phyloP scores from a whole-genome alignment of 2,329 filamentous ascomycete species.

The Calonectria pseudoturangicola region DNA sequence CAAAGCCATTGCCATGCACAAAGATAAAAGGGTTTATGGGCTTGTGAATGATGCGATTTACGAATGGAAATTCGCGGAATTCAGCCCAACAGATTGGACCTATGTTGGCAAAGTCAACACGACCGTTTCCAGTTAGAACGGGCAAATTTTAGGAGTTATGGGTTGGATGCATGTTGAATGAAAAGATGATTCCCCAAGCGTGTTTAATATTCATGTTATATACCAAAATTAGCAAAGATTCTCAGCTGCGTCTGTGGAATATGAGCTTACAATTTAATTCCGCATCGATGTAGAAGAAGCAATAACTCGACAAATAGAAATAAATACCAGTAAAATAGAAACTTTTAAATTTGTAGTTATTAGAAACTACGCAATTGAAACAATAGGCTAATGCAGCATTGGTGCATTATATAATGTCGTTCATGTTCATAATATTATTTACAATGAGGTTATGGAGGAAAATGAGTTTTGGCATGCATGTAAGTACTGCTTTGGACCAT shows the following conservation, averaged over 20 bases:
- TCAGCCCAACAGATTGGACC: constrained; percentile 12
- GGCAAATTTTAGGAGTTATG: neutral
- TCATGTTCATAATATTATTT: no score
- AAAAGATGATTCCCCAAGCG: neutral
- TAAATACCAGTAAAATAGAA: no score
- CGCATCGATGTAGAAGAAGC: neutral
- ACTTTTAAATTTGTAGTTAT: no score
- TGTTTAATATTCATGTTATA: neutral
- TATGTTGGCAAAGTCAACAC: neutral
- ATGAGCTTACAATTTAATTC: neutral
- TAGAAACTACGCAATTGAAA: no score
- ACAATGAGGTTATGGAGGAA: no score
- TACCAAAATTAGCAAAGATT: neutral
- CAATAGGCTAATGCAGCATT: no score
- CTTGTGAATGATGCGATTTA: constrained; percentile 4
- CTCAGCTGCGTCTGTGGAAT: neutral
- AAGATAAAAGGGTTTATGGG: constrained; percentile 11
- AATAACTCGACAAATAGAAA: neutral
- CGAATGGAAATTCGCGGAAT: constrained; percentile 18
- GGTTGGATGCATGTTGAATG: neutral
- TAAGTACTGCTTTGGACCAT: no score
- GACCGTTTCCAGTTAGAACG: neutral
- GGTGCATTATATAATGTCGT: no score
- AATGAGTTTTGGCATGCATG: no score
- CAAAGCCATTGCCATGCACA: constrained; percentile 6